Base-by-base conservation (phyloP, 78 protist genomes). In the Acrasis kona region DNA sequence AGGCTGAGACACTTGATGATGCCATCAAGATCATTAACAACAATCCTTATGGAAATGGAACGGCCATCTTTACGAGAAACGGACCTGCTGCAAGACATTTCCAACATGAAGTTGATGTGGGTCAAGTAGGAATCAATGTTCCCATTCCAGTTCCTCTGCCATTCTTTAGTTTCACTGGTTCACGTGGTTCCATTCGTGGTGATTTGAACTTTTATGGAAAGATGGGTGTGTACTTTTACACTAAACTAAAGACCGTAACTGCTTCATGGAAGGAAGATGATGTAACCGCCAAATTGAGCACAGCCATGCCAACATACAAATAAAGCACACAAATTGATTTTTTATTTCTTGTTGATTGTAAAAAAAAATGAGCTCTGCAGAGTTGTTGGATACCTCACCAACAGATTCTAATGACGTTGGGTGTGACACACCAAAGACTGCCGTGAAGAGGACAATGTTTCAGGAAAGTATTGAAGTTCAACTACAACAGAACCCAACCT, bases 101-200 rank as follows among this genome's bases (percentile, higher is more conserved):
- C 92, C 89, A 82, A 82, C 35, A 77, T 84, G 89, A 91, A 73
- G 72, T 90, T 35, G 95, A 93, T 39, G 88, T 69, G 36, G 94
- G 94, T 9, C 94, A 91, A 87, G 58, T 91, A 19, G 98, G 98
- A 31, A 76, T 95, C 89, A 95, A 95, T 65, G 88, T 93, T 31
- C 96, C 98, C 78, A 95, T 95, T 69, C 98, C 98, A 35, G 98
- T 95, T 64, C 97, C 98, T 32, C 86, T 93, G 9, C 96, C 98
- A 80, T 80, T 89, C 89, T 93, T 95, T 89, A 88, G 94, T 35
- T 95, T 95, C 92, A 91, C 98, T 19, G 98, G 98, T 36, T 85
- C 91, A 38, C 67, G 87, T 41, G 89, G 65, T 39, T 86, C 93
- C n/a, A 84, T 93, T 76, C 50, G 73, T 4, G 98, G 98, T 38